phyloP scores from a whole-genome alignment of 108 stramenopile species.

The Cyclotella atomus region DNA sequence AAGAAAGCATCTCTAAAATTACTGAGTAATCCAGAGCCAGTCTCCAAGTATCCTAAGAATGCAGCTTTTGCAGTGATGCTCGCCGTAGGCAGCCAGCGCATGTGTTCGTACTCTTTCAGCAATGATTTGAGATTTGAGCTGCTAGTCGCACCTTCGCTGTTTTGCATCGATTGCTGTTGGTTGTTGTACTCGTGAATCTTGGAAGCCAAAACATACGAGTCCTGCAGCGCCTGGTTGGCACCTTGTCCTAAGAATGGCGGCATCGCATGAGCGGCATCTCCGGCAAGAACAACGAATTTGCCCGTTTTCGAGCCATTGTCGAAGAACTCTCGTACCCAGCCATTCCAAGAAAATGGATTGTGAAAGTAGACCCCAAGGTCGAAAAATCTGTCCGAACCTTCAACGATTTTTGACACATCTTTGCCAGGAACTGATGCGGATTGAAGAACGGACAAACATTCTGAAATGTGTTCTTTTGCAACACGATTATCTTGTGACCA shows the following conservation, averaged over 20 bases:
- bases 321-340: conserved; percentile 66
- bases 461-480: conserved; percentile 32
- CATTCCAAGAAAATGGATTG: conserved; percentile 73
- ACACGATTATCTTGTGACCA: conserved; percentile 65
- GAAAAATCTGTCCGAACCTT: conserved; percentile 65
- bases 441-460: conserved; percentile 21
- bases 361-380: conserved; percentile 86
- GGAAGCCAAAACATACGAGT: conserved; percentile 56
- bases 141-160: conserved; percentile 7
- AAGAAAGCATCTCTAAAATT: conserved; percentile 84
- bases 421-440: conserved; percentile 52
- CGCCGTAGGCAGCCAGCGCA: conserved; percentile 78
- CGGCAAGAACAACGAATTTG: conserved; percentile 61
- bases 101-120: conserved; percentile 67
- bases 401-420: conserved; percentile 44
- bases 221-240: conserved; percentile 96
- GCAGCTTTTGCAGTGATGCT: conserved; percentile 73
- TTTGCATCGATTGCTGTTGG: conserved; percentile 15
- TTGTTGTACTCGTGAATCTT: conserved; percentile 63
- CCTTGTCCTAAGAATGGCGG: conserved; percentile 97
- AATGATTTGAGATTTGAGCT: conserved; percentile 36
- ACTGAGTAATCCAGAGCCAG: conserved; percentile 55
- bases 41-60: conserved; percentile 81
- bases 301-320: conserved; percentile 21
- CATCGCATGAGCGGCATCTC: conserved; percentile 96